Percentiles rank a stretch among this genome's conserved stretches.
phyloP scores from a whole-genome alignment of 495 filamentous ascomycete genomes.

The Filosporella fistucella region DNA sequence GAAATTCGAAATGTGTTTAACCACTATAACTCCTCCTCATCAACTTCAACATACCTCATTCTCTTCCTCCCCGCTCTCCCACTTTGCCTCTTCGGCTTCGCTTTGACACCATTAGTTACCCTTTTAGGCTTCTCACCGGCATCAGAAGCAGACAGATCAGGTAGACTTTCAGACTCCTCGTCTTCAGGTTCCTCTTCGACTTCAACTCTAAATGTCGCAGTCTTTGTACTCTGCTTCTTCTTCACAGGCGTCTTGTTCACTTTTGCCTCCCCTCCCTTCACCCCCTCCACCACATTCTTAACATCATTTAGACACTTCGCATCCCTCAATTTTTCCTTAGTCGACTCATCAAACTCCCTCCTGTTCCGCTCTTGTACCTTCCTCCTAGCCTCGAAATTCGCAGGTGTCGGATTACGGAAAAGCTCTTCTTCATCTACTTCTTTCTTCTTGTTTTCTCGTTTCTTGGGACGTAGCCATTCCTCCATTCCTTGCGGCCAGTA shows the following conservation, averaged over 20 bases:
- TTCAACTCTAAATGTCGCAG: constrained; percentile 20
- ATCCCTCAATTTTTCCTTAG: constrained; percentile 26
- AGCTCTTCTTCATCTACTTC: constrained; percentile 20
- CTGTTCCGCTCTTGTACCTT: constrained; percentile 6
- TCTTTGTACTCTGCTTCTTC: constrained; percentile 23
- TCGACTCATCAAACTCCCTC: constrained; percentile 8
- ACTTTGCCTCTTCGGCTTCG: constrained; percentile 2
- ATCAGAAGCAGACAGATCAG: constrained; percentile 20
- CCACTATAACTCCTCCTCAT: too few relatives aligned
- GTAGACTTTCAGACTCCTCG: constrained; percentile 23
- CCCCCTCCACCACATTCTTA: constrained; percentile 23
- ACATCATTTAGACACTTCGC: constrained; percentile 23
- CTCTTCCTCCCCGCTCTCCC: constrained; percentile 11
- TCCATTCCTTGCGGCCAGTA: constrained; percentile 92
- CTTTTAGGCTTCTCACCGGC: neutral
- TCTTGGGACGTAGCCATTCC: constrained; percentile 80
- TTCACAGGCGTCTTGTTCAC: constrained; percentile 24
- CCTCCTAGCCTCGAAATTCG: constrained; percentile 18
- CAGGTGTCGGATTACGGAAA: constrained; percentile 26
- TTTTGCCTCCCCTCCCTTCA: constrained; percentile 14
- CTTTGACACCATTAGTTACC: neutral
- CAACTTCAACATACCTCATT: constrained; percentile 14
- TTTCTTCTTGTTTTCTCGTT: constrained; percentile 61
- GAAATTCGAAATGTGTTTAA: too few relatives aligned
- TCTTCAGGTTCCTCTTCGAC: constrained; percentile 25